Evolutionary conservation across 2,329 filamentous ascomycete species (phyloP), one percentile per base, ranked within the genome.

Genomic region (Bimuria novae-zelandiae): DNA sequence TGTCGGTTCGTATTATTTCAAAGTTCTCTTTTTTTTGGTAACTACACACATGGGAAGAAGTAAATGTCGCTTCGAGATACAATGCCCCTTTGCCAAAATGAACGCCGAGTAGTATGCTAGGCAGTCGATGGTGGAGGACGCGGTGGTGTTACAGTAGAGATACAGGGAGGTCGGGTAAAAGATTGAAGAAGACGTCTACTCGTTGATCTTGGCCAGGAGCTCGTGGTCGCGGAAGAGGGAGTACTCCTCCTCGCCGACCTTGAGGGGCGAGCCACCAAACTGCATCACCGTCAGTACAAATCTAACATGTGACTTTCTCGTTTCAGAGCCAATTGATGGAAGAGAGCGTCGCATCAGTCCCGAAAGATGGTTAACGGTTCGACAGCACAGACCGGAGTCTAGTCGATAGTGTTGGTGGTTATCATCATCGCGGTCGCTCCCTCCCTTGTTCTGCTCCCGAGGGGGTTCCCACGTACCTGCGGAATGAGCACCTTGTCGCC

Each of bases 361-460:
- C 92, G 92, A 96, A 96, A 96, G 92, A 96, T 96, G 91, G 90
- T 95, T 90, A 87, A 91, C 84, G 84, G 84, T 84, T n/a, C 90
- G 92, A 97, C 93, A 96, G 84, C 94, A 99, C 96, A 77, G 94
- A 93, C 90, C n/a, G 71, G 67, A 80, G 89, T 90, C 94, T 99
- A 97, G 93, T 93, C 90, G 90, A 89, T 67, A n/a, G 81, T 79
- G 77, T 85, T 82, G 83, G 83, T 90, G 84, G 86, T 87, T 84
- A 89, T 89, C 92, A 97, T 97, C 93, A 97, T 82, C 75, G 75
- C 55, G 61, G 19, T 21, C 25, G 19, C 14, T 25, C 7, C 49
- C 21, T 14, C 19, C 12, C 39, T 36, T 27, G 14, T 48, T 44
- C 11, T 39, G 29, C 10, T 21, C 14, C 42, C 37, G n/a, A n/a